Base-by-base conservation (phyloP, 2,329 filamentous ascomycete genomes). In the Aspergillus sp. region DNA sequence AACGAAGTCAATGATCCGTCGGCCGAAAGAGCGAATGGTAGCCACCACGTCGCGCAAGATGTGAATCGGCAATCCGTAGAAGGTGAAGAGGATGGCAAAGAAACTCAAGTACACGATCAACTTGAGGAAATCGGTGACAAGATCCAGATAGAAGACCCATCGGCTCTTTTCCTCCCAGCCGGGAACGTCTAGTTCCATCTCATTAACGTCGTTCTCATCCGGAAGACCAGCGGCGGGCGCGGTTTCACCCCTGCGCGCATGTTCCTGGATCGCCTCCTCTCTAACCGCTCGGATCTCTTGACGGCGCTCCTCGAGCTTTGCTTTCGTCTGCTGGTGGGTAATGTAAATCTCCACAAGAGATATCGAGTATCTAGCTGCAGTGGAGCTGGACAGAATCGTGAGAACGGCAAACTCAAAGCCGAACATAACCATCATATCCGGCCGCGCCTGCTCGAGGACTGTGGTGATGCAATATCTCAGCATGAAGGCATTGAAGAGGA, bases 361-460 rank as follows among this genome's bases (percentile, higher is more conserved):
- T 54, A 98, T 84, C 20, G 85, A 75, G 75, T 99, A 99, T 60
- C 93, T 87, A 56, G 87, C 81, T 2, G 86, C 84, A 0, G 92
- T 96, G 52, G 94, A 92, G 55, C 87, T 81, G 0, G 94, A 96
- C 54, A 88, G 88, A 10, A 96, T 89, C 2, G 87, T 84, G 61
- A 98, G 80, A 49, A 99, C 88, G 42, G 94, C 93, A 72, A 98
- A 98, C 75, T 99, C 95, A 69, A 99, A 99, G 6, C 96, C 87
- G 71, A 99, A 99, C 92, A 99, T 98, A 63, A 99, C 92, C 92
- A 98, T 99, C 90, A 99, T 98, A 60, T 96, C 95, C 0, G 94
- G 92, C n/a, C 90, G 85, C 2, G 94, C 91, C 72, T 96, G 88
- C 59, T 90, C 87, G 53, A 97, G 87, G 32, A 98, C 93, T 0